Evolutionary conservation across 2,329 filamentous ascomycete genomes (phyloP), one percentile per base, ranked within the genome.

Genomic region (Bipolaris victoriae): DNA sequence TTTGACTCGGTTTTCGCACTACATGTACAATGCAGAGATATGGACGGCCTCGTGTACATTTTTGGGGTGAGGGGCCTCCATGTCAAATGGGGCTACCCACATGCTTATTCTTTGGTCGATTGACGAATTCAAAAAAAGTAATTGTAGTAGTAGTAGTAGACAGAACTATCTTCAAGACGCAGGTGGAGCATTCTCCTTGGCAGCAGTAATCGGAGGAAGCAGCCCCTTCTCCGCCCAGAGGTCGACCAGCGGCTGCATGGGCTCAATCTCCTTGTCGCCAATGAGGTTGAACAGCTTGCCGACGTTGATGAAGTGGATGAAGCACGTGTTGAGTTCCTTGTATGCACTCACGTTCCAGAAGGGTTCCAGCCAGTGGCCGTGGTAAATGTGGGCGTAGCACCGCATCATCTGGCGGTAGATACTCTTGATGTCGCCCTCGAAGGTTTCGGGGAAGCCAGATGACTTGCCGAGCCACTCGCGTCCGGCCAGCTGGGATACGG

Each of bases 211-310:
- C 29, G 66, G 60, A 10, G 92, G 92, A 67, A 98, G 90, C 24
- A 93, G 90, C 57, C 93, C 92, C 72, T 94, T 94, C 61, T 89
- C 89, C 24, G 92, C 88, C 89, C 93, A 97, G 46, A 97, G 84
- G 70, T 97, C 92, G 66, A 98, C 91, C 66, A 98, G 80, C 24
- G 91, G 92, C 80, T 96, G 91, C 92, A 98, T 97, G 20, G 94
- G 94, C 82, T 97, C 93, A 69, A 96, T 85, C 78, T 97, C 94
- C 71, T 92, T 90, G 57, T 92, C 91, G 66, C 90, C 90, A 60
- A 98, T 85, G 80, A 98, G 70, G 13, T 78, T 77, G 59, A 92
- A 88, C 72, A 97, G 86, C 72, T 92, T 93, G 53, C 92, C 95
- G 46, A 83, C 81, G 58, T 82, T 83, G 69, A 82, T 75, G 63